A percentile compares a stretch with the other conserved stretches of the same genome.
Conservation (phyloP, 1,284 basidiomycete species). For the Fomitiporia mediterranea region DNA sequence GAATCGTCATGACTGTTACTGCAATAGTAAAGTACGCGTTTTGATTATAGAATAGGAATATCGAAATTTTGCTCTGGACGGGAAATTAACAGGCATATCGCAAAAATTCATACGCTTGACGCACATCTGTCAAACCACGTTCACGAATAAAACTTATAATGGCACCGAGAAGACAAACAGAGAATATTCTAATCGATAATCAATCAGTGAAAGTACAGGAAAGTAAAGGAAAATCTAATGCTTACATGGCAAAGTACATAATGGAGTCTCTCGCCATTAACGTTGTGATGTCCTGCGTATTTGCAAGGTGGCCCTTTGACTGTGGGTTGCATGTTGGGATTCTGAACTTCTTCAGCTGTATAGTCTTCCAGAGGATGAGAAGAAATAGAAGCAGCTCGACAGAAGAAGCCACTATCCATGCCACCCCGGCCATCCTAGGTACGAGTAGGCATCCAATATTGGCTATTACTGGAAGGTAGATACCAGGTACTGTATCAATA, state of each 20-base stretch:
- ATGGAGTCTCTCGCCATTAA: neutral
- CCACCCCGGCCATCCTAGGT: neutral
- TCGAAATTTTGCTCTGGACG: neutral
- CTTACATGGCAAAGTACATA: neutral
- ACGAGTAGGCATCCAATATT: neutral
- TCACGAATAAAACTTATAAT: too few species aligned
- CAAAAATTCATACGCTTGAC: neutral
- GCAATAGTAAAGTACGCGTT: neutral
- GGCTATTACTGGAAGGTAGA: neutral
- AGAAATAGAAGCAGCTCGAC: slow-evolving; percentile 1
- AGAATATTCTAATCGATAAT: neutral
- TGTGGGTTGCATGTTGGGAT: neutral
- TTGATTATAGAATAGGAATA: neutral
- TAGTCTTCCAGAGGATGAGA: neutral
- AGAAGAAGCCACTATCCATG: neutral
- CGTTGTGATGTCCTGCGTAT: neutral
- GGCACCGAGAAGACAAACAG: neutral
- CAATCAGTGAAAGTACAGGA: neutral
- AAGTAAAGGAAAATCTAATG: neutral
- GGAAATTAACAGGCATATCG: neutral
- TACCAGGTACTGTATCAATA: neutral
- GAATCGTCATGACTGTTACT: neutral
- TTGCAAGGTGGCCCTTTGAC: neutral
- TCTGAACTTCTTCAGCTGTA: too few species aligned
- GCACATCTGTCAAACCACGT: neutral